Evolutionary conservation across 192 early-diverging fungal genomes (phyloP), one percentile per base, ranked within the genome.

Genomic region (Paraglomus brasilianum): DNA sequence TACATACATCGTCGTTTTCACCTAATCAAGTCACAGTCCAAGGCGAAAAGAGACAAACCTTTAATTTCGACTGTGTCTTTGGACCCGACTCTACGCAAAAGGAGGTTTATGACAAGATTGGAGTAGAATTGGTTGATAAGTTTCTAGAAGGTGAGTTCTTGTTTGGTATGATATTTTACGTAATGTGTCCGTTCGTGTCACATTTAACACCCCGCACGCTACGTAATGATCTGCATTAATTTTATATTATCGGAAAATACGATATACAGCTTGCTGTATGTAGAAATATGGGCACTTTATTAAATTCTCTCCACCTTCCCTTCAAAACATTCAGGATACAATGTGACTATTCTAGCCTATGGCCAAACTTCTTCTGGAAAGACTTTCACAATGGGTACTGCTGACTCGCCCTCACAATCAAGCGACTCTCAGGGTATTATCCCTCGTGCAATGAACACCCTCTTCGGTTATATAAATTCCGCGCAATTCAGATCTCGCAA

Each of bases 331-430:
- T 49, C 39, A 81, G 96, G 96, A 17, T 95, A 92, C 73, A 98
- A 97, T 79, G 91, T 90, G 24, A 97, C 96, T 0, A 89, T 98
- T 44, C 82, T 98, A 56, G 96, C 96, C 45, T 91, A 92, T 82
- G 91, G 93, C 10, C 92, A 98, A 81, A 96, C 95, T 10, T 95
- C 93, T 11, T 90, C 89, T 5, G 96, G 96, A 57, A 98, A 98
- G 78, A 97, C 96, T 11, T 91, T 88, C 73, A 98, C 93, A 8
- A 98, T 98, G 95, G 93, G 94, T 45, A 94, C 95, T 11, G 86
- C 82, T 14, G 63, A 45, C 11, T 40, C 56, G 40, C 45, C 69
- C 19, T 22, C 69, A 19, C 77, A 77, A 65, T 48, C 77, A 53
- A 57, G 74, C 22, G 85, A 77, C 39, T 44, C 48, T 24, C 71